These are phyloP conservation scores for Vickermania ingenoplastis DNA, from an alignment of 208 protist species.

Conservation along the genomic window DNA sequence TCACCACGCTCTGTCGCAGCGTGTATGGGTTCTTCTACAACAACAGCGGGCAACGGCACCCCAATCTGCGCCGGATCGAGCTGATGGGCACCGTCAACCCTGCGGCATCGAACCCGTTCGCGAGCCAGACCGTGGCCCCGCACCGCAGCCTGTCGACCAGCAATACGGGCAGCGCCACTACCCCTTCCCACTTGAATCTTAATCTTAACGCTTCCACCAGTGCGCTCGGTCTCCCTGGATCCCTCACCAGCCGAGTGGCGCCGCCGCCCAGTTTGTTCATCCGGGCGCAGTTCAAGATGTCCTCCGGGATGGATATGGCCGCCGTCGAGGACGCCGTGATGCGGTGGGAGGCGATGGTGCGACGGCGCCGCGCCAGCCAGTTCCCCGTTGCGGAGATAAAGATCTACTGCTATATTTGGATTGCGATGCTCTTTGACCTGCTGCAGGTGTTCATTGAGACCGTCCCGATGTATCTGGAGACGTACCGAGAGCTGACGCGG, in stretches of 20 bases:
- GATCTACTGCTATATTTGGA: conserved; percentile 5
- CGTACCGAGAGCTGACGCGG: neutral
- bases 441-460: neutral
- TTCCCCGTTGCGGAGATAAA: conserved; percentile 2
- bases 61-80: neutral
- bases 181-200: neutral
- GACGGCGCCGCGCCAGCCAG: neutral
- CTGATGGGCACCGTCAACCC: neutral
- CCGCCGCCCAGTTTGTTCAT: neutral
- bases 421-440: conserved; percentile 1
- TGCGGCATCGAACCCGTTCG: neutral
- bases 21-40: neutral
- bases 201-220: neutral
- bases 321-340: neutral
- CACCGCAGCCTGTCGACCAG: neutral
- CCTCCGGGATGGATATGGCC: neutral
- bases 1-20: neutral
- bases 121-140: neutral
- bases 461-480: neutral
- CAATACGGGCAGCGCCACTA: neutral
- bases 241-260: neutral
- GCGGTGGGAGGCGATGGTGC: neutral
- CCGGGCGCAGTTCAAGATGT: neutral
- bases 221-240: neutral
- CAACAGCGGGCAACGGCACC: neutral